Conservation (phyloP, 306 rosid genomes). For the Dalbergia cochinchinensis region DNA sequence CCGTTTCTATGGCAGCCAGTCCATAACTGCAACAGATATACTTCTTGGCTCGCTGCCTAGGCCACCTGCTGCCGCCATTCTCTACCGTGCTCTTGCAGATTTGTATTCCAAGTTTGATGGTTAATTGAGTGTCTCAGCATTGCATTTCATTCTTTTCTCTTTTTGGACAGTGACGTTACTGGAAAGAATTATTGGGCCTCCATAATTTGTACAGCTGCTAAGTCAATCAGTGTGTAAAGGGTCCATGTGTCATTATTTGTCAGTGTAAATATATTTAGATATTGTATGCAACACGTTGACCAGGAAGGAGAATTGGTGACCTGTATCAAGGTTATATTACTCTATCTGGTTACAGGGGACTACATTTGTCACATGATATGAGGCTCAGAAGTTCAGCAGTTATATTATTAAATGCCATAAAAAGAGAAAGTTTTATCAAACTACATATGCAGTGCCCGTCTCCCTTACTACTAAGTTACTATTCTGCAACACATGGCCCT, state of each 20-base stretch:
- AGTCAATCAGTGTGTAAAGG: slow-evolving; percentile 49
- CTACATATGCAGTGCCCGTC: no score
- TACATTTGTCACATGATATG: not conserved
- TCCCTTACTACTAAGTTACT: no score
- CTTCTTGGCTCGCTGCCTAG: slow-evolving; percentile 88
- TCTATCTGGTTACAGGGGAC: not conserved
- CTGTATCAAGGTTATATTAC: not conserved
- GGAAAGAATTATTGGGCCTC: slow-evolving; percentile 16
- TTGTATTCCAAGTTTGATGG: slow-evolving; percentile 66
- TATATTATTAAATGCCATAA: not conserved
- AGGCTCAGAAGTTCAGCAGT: not conserved
- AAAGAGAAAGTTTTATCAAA: not conserved
- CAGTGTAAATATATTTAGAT: slow-evolving; percentile 40
- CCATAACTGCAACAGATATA: slow-evolving; percentile 73
- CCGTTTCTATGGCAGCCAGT: slow-evolving; percentile 87
- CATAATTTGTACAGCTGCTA: slow-evolving; percentile 51
- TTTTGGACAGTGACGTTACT: slow-evolving; percentile 5
- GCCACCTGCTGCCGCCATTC: slow-evolving; percentile 92
- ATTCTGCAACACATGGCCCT: no score
- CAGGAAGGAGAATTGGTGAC: slow-evolving; percentile 18
- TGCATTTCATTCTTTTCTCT: slow-evolving; percentile 26
- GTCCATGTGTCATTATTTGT: slow-evolving; percentile 59
- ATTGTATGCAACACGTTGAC: not conserved
- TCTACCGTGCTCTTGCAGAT: slow-evolving; percentile 79
- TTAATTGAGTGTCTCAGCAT: slow-evolving; percentile 44